Base-by-base conservation (phyloP, 805 yeast genomes). In the Wickerhamiella domercqiae region DNA sequence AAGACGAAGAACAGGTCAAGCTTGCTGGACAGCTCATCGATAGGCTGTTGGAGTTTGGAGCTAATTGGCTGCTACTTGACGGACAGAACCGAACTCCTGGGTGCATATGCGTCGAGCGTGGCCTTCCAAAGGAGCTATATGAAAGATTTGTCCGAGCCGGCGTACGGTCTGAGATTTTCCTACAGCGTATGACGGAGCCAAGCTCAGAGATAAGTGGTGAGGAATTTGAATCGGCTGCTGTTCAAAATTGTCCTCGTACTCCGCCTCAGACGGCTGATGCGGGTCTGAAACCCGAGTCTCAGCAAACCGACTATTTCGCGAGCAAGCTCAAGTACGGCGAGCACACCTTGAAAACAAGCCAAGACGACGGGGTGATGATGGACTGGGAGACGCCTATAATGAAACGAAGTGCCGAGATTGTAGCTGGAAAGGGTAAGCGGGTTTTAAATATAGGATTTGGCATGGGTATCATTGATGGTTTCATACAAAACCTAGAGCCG, bases 361-460 rank as follows among this genome's bases (percentile, higher is more conserved):
- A 72, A 18, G 62, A 76, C 36, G 96, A 86, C 50, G 97, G 95
- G 14, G 96, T 86, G 2, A 86, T 86, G 97, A 86, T 86, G 97
- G 78, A 78, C 48, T 86, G 97, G 97, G 97, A 86, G 54, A 67
- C 73, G 3, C 70, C 73, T 16, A 63, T 86, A 39, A 86, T 86
- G 97, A 62, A 67, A 37, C 64, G 75, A 13, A 93, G 93, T 1
- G 78, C 93, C 39, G 74, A 78, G 24, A 62, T 87, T 0, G 54
- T 87, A n/a, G 75, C 77, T 53, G 21, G n/a, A 13, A 20, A 21
- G 5, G 68, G 62, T 29, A 44, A 49, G 9, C 36, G 39, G 1
- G 73, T 87, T 2, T 61, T 87, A 26, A 86, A 86, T 50, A 80
- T 86, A 29, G 97, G 97, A 0, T 86, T 87, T 54, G 97, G 97